A percentile compares a stretch with the other conserved stretches of the same genome.
Conservation (phyloP, 1,284 basidiomycete species). For the Ceraceosorus bombacis region DNA sequence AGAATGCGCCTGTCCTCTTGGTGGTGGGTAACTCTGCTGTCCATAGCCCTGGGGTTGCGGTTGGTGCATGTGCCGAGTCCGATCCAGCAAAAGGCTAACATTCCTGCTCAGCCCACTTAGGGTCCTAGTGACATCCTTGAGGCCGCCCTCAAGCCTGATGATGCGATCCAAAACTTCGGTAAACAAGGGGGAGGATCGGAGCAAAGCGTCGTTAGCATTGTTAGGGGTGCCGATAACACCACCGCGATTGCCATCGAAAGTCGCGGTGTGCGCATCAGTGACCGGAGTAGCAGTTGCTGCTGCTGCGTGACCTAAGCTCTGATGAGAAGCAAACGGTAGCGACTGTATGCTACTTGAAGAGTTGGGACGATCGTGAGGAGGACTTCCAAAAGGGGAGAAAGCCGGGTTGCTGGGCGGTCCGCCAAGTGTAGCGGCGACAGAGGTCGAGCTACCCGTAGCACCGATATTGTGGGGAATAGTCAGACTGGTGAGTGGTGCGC, state of each 20-base stretch:
- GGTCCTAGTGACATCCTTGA: constrained; percentile 66
- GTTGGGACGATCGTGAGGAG: constrained; percentile 7
- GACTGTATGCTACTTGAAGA: constrained; percentile 5
- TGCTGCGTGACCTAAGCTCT: neutral
- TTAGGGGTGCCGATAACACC: too few species aligned
- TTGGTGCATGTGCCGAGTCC: constrained; percentile 40
- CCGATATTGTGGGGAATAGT: neutral
- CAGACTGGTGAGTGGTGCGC: neutral
- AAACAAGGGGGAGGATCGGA: constrained; percentile 51
- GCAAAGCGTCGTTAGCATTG: constrained; percentile 10
- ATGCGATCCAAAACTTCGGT: constrained; percentile 69
- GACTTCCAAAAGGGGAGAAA: neutral
- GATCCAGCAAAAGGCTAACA: constrained; percentile 66
- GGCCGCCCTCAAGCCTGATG: constrained; percentile 61
- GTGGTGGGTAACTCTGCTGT: neutral
- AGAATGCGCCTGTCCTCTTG: constrained; percentile 2
- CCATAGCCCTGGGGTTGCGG: constrained; percentile 14
- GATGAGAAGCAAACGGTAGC: neutral
- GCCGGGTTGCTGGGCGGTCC: neutral
- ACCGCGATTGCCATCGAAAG: too few species aligned
- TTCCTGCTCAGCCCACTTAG: constrained; percentile 67
- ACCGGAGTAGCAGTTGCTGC: neutral
- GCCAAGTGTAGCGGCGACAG: too few species aligned
- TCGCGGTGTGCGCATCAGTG: neutral
- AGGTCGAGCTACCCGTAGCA: neutral